Percentiles rank a stretch among this genome's conserved stretches.
Evolutionary conservation across 1,139 yeast species (phyloP).

Genomic region (Candida frijolesensis): DNA sequence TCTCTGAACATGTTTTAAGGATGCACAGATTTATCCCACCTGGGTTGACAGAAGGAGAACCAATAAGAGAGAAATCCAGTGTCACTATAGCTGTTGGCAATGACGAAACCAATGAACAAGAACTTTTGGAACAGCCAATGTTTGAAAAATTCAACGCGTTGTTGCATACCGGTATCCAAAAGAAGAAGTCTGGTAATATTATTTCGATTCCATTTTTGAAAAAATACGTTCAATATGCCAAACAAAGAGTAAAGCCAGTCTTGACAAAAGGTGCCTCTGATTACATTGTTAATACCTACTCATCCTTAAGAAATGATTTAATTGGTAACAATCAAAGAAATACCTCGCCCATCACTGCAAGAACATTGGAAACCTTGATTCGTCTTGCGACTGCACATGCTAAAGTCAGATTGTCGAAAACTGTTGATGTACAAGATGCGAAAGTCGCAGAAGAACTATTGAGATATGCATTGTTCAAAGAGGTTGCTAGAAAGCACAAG

Average conservation of each 20-base stretch:
- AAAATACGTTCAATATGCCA: conserved; percentile 92
- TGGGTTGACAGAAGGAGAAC: conserved; percentile 92
- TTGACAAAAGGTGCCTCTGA: conserved; percentile 79
- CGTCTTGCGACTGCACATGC: conserved; percentile 98
- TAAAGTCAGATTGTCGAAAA: conserved; percentile 79
- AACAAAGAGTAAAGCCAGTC: conserved; percentile 82
- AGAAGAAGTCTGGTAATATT: conserved; percentile 58
- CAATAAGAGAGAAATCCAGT: conserved; percentile 75
- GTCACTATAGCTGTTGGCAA: conserved; percentile 83
- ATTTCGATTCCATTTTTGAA: conserved; percentile 84
- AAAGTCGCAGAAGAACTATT: conserved; percentile 82
- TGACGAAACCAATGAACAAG: conserved; percentile 51
- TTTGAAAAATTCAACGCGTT: conserved; percentile 83
- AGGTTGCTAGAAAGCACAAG: conserved; percentile 48
- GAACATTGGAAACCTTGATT: conserved; percentile 94
- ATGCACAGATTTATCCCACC: conserved; percentile 91
- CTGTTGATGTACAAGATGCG: conserved; percentile 79
- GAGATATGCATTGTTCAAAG: conserved; percentile 85
- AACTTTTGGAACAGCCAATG: conserved; percentile 57
- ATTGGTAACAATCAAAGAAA: conserved; percentile 71
- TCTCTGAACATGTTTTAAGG: conserved; percentile 92
- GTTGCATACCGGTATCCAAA: conserved; percentile 76
- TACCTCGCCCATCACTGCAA: conserved; percentile 95
- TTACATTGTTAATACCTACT: conserved; percentile 76
- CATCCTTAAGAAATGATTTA: conserved; percentile 82